These are phyloP conservation scores for Paraphoma sp. DNA, from an alignment of 2,329 filamentous ascomycete genomes.

Conservation along the genomic window DNA sequence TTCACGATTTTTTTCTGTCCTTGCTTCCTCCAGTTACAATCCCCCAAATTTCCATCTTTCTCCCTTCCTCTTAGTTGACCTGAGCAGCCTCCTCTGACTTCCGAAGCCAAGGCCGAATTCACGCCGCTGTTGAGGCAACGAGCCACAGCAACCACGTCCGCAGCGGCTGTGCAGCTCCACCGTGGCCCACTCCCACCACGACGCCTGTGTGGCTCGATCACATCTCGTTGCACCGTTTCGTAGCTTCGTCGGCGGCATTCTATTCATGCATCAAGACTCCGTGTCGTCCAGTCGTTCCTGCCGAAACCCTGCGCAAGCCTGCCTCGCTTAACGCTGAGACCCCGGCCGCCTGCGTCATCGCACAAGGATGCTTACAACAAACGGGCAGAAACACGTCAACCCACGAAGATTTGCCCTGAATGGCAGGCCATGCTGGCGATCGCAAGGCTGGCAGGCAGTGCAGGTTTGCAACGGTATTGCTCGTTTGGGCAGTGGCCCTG, in stretches of 20 bases:
- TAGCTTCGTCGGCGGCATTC: conserved; percentile 1
- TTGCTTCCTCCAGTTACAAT: no score
- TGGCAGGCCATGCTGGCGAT: conserved; percentile 11
- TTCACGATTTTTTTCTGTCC: neutral
- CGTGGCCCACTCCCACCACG: neutral
- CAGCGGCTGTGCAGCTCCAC: conserved; percentile 3
- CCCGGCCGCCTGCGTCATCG: conserved; percentile 20
- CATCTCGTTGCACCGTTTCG: neutral
- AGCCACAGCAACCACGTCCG: neutral
- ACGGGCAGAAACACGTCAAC: conserved; percentile 27
- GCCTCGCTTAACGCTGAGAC: conserved; percentile 13
- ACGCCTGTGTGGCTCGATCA: neutral
- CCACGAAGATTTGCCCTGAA: conserved; percentile 12
- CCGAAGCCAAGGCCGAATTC: neutral
- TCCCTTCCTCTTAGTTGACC: no score
- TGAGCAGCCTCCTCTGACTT: no score
- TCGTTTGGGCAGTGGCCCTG: conserved; percentile 19
- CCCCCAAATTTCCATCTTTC: no score
- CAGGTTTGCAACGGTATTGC: conserved; percentile 16
- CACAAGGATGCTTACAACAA: conserved; percentile 16
- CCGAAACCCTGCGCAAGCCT: conserved; percentile 24
- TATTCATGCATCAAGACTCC: conserved; percentile 7
- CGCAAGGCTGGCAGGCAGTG: conserved; percentile 26
- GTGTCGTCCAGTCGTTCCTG: conserved; percentile 11
- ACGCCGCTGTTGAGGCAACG: neutral